Evolutionary conservation across 352 stramenopile genomes (phyloP).

Genomic region (Phytophthora rubi): DNA sequence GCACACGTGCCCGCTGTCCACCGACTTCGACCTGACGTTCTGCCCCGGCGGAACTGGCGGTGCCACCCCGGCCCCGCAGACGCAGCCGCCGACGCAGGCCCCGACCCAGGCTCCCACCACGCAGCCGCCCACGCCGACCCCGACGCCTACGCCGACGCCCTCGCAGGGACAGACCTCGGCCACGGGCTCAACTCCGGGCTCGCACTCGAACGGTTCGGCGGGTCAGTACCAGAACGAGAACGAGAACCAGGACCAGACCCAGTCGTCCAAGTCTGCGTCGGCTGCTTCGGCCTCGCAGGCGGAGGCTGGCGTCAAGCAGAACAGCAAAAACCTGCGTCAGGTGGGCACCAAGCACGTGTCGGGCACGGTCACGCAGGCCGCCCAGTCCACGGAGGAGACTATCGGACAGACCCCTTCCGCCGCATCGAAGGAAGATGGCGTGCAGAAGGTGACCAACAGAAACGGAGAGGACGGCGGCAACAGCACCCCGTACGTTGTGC

Average conservation of each 20-base stretch:
- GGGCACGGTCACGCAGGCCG: conserved; percentile 7
- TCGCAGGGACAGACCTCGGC: conserved; percentile 14
- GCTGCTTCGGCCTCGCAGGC: conserved; percentile 15
- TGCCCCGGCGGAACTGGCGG: conserved; percentile 54
- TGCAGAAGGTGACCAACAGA: conserved; percentile 51
- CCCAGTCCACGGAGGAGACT: conserved; percentile 12
- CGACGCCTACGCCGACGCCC: conserved; percentile 38
- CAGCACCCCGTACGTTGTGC: conserved; percentile 42
- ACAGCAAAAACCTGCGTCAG: conserved; percentile 23
- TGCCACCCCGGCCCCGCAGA: conserved; percentile 18
- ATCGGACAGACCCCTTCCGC: conserved; percentile 25
- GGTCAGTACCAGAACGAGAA: conserved; percentile 2
- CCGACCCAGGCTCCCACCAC: conserved; percentile 21
- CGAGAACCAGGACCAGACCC: not conserved
- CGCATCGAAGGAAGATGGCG: conserved; percentile 31
- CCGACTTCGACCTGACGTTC: conserved; percentile 70
- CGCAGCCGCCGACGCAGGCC: conserved; percentile 29
- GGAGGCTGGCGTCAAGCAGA: conserved; percentile 17
- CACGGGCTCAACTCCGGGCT: conserved; percentile 20
- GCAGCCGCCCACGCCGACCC: conserved; percentile 35
- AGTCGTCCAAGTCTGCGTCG: conserved; percentile 16
- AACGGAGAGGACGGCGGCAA: not conserved
- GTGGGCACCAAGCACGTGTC: conserved; percentile 24
- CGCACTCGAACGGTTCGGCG: conserved; percentile 22
- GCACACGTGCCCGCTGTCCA: conserved; percentile 50